Percentiles rank a stretch among this genome's conserved stretches.
Conservation (phyloP, 257 asterid species). For the Rhazya stricta region DNA sequence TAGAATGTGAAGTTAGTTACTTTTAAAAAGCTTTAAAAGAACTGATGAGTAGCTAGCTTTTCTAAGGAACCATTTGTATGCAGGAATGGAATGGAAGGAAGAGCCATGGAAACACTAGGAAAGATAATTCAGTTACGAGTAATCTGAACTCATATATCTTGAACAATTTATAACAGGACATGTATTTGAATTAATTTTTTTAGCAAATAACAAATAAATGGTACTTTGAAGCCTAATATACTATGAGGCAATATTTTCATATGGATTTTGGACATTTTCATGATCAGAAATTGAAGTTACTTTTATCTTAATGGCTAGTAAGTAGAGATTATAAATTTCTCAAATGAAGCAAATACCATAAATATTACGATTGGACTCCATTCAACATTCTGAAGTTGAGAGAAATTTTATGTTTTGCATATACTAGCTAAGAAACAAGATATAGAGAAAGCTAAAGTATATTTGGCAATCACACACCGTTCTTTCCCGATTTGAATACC, state of each 20-base stretch:
- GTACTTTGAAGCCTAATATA: not conserved
- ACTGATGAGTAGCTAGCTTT: not conserved
- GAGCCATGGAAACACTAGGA: not conserved
- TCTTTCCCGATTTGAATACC: constrained; percentile 70
- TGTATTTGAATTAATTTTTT: not conserved
- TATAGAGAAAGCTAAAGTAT: not conserved
- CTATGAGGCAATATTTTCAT: not conserved
- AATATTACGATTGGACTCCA: not conserved
- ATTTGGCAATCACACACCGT: constrained; percentile 36
- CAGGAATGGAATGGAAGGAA: not conserved
- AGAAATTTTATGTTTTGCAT: not conserved
- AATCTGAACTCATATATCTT: not conserved
- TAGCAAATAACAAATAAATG: not conserved
- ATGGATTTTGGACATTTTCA: not conserved
- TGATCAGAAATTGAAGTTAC: not conserved
- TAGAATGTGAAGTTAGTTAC: not conserved
- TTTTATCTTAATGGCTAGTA: not conserved
- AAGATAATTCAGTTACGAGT: not conserved
- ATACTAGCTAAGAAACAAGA: not conserved
- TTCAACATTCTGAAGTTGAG: not conserved
- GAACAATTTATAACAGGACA: not conserved
- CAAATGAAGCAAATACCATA: not conserved
- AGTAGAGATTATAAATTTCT: not conserved
- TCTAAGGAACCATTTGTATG: not conserved
- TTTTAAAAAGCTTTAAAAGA: not conserved